These are phyloP conservation scores for Lyophyllum shimeji DNA, from an alignment of 768 basidiomycete species.

Conservation along the genomic window DNA sequence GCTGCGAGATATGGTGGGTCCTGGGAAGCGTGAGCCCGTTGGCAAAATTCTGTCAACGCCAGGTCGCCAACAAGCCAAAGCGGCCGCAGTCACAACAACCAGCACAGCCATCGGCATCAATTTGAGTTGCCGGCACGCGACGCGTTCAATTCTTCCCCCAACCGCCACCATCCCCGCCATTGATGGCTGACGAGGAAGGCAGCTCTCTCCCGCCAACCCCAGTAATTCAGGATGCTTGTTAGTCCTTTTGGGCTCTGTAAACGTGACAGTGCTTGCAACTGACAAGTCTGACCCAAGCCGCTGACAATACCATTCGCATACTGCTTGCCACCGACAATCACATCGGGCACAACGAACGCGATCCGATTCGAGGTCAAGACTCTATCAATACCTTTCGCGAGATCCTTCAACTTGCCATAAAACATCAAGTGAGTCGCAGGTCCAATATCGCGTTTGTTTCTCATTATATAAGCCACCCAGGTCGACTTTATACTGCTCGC, in stretches of 20 bases:
- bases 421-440: conserved; percentile 66
- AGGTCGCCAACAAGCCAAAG: neutral
- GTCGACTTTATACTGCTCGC: conserved; percentile 95
- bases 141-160: conserved; percentile 1
- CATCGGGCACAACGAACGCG: conserved; percentile 92
- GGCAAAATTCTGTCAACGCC: neutral
- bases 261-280: conserved; percentile 6
- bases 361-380: conserved; percentile 92
- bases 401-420: conserved; percentile 87
- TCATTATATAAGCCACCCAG: conserved; percentile 35
- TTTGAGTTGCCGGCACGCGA: conserved; percentile 10
- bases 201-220: conserved; percentile 28
- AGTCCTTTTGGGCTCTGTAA: conserved; percentile 27
- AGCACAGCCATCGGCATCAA: neutral
- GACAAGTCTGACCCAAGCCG: conserved; percentile 33
- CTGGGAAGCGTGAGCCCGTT: conserved; percentile 5
- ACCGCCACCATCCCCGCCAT: neutral
- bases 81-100: conserved; percentile 3
- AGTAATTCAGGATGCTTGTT: conserved; percentile 38
- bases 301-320: conserved; percentile 74
- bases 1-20: conserved; percentile 13
- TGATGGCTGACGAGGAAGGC: conserved; percentile 25
- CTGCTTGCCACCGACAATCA: conserved; percentile 95
- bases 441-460: conserved; percentile 4
- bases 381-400: conserved; percentile 95